phyloP scores from a whole-genome alignment of 768 basidiomycete species.

The Auriculariales sp. region DNA sequence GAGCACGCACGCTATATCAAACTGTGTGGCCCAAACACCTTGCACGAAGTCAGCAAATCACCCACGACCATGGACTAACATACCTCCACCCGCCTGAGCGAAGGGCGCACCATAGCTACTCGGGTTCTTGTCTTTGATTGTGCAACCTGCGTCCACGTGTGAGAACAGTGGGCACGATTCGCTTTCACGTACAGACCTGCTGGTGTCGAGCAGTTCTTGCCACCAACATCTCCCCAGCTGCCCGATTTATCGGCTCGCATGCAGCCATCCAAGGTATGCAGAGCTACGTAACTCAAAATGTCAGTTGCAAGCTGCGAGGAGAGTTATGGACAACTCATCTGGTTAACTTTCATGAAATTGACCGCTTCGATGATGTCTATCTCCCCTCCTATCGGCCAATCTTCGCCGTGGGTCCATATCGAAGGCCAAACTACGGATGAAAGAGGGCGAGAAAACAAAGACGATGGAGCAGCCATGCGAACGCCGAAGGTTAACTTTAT shows the following conservation, averaged over 20 bases:
- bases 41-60: constrained; percentile 38
- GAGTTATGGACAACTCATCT: no score
- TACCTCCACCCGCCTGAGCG: background rate
- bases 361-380: constrained; percentile 51
- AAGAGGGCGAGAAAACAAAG: constrained; percentile 15
- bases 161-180: no score
- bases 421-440: constrained; percentile 28
- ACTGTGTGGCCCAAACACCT: constrained; percentile 56
- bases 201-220: background rate
- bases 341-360: constrained; percentile 35
- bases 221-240: background rate
- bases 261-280: background rate
- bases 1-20: constrained; percentile 27
- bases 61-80: background rate
- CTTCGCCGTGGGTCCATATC: constrained; percentile 27
- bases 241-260: background rate
- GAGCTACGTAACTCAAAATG: no score
- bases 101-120: background rate
- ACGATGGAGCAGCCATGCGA: constrained; percentile 7
- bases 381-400: constrained; percentile 32
- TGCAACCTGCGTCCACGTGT: background rate
- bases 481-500: no score
- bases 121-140: background rate
- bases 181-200: no score
- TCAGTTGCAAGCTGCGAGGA: no score